phyloP scores from a whole-genome alignment of 148 eudicot species.

The Heliamphora exappendiculata region DNA sequence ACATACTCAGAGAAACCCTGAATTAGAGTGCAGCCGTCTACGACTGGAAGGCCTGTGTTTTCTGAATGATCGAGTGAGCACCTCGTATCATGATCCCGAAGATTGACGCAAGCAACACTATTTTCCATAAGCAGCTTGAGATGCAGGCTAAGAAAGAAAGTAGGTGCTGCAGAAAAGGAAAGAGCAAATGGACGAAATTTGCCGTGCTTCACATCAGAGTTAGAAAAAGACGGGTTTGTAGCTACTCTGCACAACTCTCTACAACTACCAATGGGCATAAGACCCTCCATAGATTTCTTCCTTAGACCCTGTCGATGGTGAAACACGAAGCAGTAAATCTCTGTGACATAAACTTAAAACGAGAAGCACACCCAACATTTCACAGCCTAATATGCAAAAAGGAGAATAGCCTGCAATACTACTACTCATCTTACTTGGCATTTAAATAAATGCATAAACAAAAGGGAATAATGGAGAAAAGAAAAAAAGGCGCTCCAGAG shows the following conservation, averaged over 20 bases:
- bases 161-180: slow-evolving; percentile 69
- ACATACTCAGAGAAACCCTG: slow-evolving; percentile 16
- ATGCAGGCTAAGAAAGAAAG: slow-evolving; percentile 60
- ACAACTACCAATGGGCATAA: slow-evolving; percentile 22
- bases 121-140: slow-evolving; percentile 70
- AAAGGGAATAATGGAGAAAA: neutral
- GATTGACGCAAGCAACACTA: slow-evolving; percentile 41
- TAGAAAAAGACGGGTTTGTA: slow-evolving; percentile 22
- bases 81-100: slow-evolving; percentile 28
- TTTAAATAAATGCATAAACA: neutral
- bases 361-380: neutral
- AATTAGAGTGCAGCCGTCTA: slow-evolving; percentile 16
- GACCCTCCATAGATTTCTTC: slow-evolving; percentile 22
- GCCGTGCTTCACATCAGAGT: slow-evolving; percentile 30
- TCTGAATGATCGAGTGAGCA: slow-evolving; percentile 28
- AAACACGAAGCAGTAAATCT: slow-evolving; percentile 9
- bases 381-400: neutral
- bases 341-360: neutral
- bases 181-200: slow-evolving; percentile 52
- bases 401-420: neutral
- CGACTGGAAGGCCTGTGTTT: slow-evolving; percentile 7
- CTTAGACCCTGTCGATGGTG: slow-evolving; percentile 30
- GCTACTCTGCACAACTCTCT: slow-evolving; percentile 28
- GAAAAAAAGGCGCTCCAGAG: neutral
- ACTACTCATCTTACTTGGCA: neutral